These are phyloP conservation scores for Alisma plantagoaquatica DNA, from an alignment of 106 monocot genomes.

Conservation along the genomic window DNA sequence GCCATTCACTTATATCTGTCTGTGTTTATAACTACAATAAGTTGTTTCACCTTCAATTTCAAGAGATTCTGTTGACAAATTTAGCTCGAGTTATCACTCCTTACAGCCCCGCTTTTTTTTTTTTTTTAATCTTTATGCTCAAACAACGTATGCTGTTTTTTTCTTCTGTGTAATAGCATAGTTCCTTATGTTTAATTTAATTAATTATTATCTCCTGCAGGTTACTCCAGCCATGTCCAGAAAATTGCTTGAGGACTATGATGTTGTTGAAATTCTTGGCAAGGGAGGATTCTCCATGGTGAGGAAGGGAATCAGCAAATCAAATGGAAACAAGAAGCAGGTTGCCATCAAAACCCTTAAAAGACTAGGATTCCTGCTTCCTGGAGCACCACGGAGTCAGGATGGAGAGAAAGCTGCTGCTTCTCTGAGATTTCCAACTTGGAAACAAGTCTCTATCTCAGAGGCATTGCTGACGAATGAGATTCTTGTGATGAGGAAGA, in stretches of 20 bases:
- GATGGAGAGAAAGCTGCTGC: slow-evolving; percentile 10
- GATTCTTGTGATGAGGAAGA: slow-evolving; percentile 59
- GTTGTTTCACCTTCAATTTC: too few relatives aligned
- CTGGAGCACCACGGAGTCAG: slow-evolving; percentile 9
- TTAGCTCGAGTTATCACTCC: too few relatives aligned
- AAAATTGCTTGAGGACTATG: slow-evolving; percentile 47
- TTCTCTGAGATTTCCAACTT: slow-evolving; percentile 9
- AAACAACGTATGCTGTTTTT: too few relatives aligned
- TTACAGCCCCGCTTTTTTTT: too few relatives aligned
- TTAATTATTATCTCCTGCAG: too few relatives aligned
- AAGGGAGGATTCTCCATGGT: slow-evolving; percentile 64
- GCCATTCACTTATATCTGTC: too few relatives aligned
- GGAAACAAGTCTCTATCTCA: slow-evolving; percentile 46
- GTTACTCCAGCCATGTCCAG: too few relatives aligned
- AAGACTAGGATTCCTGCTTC: slow-evolving; percentile 27
- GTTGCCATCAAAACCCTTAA: slow-evolving; percentile 62
- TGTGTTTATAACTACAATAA: too few relatives aligned
- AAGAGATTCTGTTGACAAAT: too few relatives aligned
- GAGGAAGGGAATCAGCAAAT: slow-evolving; percentile 41
- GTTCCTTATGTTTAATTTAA: too few relatives aligned
- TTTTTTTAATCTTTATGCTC: too few relatives aligned
- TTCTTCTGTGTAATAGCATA: too few relatives aligned
- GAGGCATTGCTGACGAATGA: slow-evolving; percentile 65
- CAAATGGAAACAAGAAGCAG: slow-evolving; percentile 6
- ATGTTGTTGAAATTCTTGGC: slow-evolving; percentile 45